Percentiles rank a stretch among this genome's conserved stretches.
Conservation (phyloP, 2,329 filamentous ascomycete genomes). For the Colletotrichum euphorbiae region DNA sequence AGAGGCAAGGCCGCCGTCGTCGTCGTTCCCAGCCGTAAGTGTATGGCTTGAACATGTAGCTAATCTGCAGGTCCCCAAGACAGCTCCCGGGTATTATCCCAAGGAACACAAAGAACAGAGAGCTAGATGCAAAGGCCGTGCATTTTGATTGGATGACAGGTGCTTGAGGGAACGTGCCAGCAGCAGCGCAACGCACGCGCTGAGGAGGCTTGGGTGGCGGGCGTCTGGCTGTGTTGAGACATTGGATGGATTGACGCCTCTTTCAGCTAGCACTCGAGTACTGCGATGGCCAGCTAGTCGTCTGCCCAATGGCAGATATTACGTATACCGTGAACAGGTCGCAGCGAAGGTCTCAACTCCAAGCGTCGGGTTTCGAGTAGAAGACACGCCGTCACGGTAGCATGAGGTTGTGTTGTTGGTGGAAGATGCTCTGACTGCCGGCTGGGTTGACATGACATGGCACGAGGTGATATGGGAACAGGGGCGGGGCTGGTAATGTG, state of each 20-base stretch:
- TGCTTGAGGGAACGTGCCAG: slow-evolving; percentile 18
- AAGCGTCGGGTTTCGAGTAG: background rate
- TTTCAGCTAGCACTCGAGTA: background rate
- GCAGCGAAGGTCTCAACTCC: background rate
- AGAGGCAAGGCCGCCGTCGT: no score
- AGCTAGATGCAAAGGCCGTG: slow-evolving; percentile 10
- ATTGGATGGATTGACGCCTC: slow-evolving; percentile 1
- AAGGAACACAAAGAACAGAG: background rate
- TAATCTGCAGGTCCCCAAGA: background rate
- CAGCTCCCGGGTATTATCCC: background rate
- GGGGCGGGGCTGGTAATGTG: background rate
- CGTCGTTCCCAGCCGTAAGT: no score
- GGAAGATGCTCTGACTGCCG: slow-evolving; percentile 12
- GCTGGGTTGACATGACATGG: slow-evolving; percentile 13
- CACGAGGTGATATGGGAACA: background rate
- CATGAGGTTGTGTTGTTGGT: background rate
- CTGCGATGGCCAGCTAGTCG: background rate
- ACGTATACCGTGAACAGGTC: background rate
- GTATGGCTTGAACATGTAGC: slow-evolving; percentile 1
- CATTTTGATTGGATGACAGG: slow-evolving; percentile 36
- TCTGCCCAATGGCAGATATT: background rate
- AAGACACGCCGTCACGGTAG: slow-evolving; percentile 3
- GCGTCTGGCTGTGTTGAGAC: slow-evolving; percentile 14
- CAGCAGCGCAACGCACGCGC: slow-evolving; percentile 6
- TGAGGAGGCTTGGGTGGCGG: slow-evolving; percentile 19